Base-by-base conservation (phyloP, 257 asterid genomes). In the Vinca minor region DNA sequence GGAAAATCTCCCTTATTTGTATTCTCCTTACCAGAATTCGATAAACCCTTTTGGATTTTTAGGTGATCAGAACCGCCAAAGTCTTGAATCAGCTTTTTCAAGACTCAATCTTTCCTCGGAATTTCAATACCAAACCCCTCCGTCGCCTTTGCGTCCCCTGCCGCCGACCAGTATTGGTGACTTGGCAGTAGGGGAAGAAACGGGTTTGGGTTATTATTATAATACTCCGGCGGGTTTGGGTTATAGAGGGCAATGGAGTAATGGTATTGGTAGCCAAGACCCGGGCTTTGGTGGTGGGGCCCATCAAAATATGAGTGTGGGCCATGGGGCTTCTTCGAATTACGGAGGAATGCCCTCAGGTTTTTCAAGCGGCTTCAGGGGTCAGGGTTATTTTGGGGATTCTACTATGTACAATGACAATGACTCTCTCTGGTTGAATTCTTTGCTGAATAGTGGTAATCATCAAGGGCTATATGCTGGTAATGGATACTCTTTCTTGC, bases 401-500 rank as follows among this genome's bases (percentile, higher is more conserved):
- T 29, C 56, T 8, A 8, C 56, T 8, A 8, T 63, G 50, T 45
- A 2, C 28, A 48, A n/a, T n/a, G n/a, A 50, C 12, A 4, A 54
- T 36, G 64, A 31, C 56, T 36, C 74, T 44, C 31, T 64, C 46
- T 31, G 59, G 17, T 34, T 39, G 68, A 61, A 25, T 12, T 4
- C 17, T 38, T 46, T 28, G 35, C 6, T 56, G 54, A 20, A 29
- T n/a, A 21, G 8, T 29, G 39, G 46, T n/a, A 35, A 20, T 60
- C 35, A 29, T 58, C 75, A 67, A 39, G 39, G 26, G 42, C 1
- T 41, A 13, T 34, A 38, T 68, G 64, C 56, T 34, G 42, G 11
- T 63, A 23, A 58, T 21, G 77, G 47, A 12, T n/a, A 8, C n/a
- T 11, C 64, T 83, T 65, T 35, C 94, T 77, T 89, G 96, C 91